Evolutionary conservation across 139 green algal species (phyloP), one percentile per base, ranked within the genome.

Genomic region (Zygnema circumcarinatum): DNA sequence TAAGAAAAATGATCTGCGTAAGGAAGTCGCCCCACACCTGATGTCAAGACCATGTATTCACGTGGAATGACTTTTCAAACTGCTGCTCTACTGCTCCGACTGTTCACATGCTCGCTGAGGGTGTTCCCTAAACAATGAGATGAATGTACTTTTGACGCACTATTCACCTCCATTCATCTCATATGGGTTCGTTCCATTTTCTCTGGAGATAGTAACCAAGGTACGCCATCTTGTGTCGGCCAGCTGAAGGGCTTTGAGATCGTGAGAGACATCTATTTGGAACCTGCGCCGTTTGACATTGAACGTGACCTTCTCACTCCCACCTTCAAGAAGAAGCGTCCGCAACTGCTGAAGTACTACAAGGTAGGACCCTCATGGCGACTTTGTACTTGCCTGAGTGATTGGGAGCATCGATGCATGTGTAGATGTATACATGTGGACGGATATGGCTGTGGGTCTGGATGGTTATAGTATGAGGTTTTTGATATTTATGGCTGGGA

Each of bases 291-390:
- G 3, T 98, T 97, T 72, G 89, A 81, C 25, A 87, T 96, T 38
- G 96, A 95, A 67, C 93, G 94, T 38, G 95, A 96, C 83, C 87
- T 97, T 1, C 93, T 98, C 84, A 98, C 96, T 0, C 96, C 96
- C 56, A 95, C 93, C 56, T 97, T 97, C 93, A 98, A 98, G 93
- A 93, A 98, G 47, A 98, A 98, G 94, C 38, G 89, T 2, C 89
- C 89, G 0, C 89, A 92, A 73, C 86, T 92, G 40, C 87, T 90
- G 25, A 92, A 92, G 40, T 68, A 89, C 80, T 92, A 92, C 89
- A 33, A 92, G 89, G 87, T 90, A 29, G 38, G 72, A 7, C n/a
- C 35, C 0, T 87, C 69, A 31, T 54, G 69, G 32, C 69, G 22
- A 79, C 16, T 82, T 82, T 79, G 41, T 32, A 52, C 16, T 84